phyloP scores from a whole-genome alignment of 2,329 filamentous ascomycete species.

The Pseudomassariella vexata region DNA sequence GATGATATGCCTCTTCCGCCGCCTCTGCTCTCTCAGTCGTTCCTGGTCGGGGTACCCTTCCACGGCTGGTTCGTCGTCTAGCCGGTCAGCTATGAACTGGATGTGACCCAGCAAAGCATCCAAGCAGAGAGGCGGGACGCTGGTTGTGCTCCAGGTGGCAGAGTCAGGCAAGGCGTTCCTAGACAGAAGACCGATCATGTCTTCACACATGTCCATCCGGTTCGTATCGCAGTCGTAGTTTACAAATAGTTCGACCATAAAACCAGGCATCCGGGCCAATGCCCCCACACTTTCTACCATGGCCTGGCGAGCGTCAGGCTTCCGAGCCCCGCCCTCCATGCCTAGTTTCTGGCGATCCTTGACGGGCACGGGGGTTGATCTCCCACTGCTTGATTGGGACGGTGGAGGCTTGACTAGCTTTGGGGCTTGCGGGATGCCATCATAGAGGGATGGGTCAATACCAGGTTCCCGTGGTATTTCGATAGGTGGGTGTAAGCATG shows the following conservation, averaged over 20 bases:
- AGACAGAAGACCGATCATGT: constrained; percentile 87
- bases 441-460: constrained; percentile 87
- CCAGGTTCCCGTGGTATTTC: constrained; percentile 87
- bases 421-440: constrained; percentile 86
- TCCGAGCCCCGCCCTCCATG: constrained; percentile 83
- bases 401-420: constrained; percentile 75
- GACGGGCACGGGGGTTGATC: constrained; percentile 83
- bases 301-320: constrained; percentile 91
- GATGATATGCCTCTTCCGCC: constrained; percentile 82
- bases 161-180: constrained; percentile 95
- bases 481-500: constrained; percentile 87
- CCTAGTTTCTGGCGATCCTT: constrained; percentile 90
- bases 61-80: constrained; percentile 62
- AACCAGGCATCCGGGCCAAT: constrained; percentile 85
- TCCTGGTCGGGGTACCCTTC: constrained; percentile 63
- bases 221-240: constrained; percentile 98
- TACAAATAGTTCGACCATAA: constrained; percentile 91
- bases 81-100: constrained; percentile 82
- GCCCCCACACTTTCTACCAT: constrained; percentile 98
- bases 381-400: constrained; percentile 70
- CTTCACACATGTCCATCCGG: constrained; percentile 85
- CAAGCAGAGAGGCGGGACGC: constrained; percentile 88
- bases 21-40: constrained; percentile 63
- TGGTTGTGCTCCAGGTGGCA: constrained; percentile 97
- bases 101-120: constrained; percentile 88